Base-by-base conservation (phyloP, 495 filamentous ascomycete genomes). In the Penicillium roqueforti region DNA sequence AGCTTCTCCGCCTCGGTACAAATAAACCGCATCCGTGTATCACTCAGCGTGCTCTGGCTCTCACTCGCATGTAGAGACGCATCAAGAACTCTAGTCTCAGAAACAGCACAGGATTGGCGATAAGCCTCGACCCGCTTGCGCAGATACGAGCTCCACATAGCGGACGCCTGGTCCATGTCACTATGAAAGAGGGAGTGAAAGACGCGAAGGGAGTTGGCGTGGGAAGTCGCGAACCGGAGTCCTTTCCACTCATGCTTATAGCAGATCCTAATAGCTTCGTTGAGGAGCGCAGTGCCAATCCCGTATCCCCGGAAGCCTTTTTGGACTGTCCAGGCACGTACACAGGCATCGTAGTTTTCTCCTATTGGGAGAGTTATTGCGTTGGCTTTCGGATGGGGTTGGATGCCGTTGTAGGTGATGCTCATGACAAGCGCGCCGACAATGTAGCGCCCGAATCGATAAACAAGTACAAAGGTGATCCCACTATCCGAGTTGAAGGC, bases 251-350 rank as follows among this genome's bases (percentile, higher is more conserved):
- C 83, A 51, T 76, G 79, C 60, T 75, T 74, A 56, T 80, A 76
- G 49, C 77, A 74, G 41, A 86, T 52, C 51, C 68, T 70, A 1
- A 88, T 82, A 3, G 83, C 86, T 56, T 84, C 80, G 49, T 85
- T 78, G 48, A 95, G 68, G 64, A 96, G 69, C 22, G 79, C 84
- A 14, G 61, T 71, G 4, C 89, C 91, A 7, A 95, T 68, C 0
- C 89, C 89, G 47, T 75, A 75, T 5, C 80, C 70, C 11, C 91
- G 76, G 65, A 88, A 92, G 57, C 68, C 73, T 54, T 82, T 55
- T 63, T 78, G 75, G 0, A 90, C 86, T 3, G 89, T 88, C 87
- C 89, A 92, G 1, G 86, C 89, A 20, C 85, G 74, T 42, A 92
- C 83, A 16, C 87, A 68, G 7, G 59, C 58, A 1, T 10, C 7